phyloP scores from a whole-genome alignment of 768 basidiomycete genomes.

The Cantharellus cinnabarinus region DNA sequence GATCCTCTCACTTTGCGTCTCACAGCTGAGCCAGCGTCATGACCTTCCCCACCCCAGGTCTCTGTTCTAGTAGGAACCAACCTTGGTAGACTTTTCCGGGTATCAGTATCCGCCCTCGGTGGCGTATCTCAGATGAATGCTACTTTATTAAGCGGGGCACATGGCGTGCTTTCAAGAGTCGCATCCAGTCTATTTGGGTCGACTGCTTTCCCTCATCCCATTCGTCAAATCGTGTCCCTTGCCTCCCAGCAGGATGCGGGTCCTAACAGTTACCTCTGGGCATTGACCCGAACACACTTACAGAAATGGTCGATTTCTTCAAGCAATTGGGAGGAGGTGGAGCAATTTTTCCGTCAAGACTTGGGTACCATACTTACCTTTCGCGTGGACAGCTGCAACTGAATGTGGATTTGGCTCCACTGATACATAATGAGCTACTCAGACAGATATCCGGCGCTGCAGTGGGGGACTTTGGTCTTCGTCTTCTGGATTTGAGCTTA shows the following conservation, averaged over 20 bases:
- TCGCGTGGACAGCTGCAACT: not conserved
- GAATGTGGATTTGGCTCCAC: not conserved
- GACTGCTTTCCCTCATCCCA: not conserved
- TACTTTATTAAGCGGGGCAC: not conserved
- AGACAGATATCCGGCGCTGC: not conserved
- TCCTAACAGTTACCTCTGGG: not conserved
- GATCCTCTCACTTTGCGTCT: not conserved
- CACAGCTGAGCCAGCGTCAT: not conserved
- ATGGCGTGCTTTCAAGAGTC: not conserved
- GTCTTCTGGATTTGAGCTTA: not conserved
- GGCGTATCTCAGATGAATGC: constrained; percentile 4
- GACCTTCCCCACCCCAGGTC: not conserved
- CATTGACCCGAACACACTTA: constrained; percentile 4
- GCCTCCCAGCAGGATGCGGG: not conserved
- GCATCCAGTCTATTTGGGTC: not conserved
- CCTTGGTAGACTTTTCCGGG: constrained; percentile 2
- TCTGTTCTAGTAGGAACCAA: constrained; percentile 1
- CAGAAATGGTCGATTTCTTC: constrained; percentile 6
- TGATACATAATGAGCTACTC: not conserved
- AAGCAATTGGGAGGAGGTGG: constrained; percentile 7
- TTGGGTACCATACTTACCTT: not conserved
- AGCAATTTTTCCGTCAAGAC: not conserved
- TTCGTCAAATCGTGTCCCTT: not conserved
- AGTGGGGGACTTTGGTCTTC: not conserved
- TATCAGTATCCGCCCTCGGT: constrained; percentile 1